Evolutionary conservation across 2,329 filamentous ascomycete species (phyloP).

Genomic region (Plectosphaerella plurivora): DNA sequence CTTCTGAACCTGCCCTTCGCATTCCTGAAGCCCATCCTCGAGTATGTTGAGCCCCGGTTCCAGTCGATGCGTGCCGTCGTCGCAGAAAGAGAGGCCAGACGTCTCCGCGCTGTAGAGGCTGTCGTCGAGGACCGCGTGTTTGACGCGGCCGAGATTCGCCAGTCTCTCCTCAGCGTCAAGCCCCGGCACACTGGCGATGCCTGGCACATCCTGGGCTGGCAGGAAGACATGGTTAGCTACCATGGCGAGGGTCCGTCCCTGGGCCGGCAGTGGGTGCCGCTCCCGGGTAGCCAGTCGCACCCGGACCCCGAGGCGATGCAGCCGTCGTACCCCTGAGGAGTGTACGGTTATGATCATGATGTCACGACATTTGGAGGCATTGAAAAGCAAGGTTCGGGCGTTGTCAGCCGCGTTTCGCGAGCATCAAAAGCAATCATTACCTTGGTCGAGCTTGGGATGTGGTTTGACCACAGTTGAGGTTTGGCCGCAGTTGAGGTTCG

Average conservation of each 20-base stretch:
- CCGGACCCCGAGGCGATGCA: neutral
- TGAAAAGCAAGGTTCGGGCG: conserved; percentile 2
- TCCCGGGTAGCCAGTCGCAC: conserved; percentile 9
- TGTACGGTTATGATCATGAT: neutral
- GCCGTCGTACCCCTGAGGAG: conserved; percentile 12
- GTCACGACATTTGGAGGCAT: conserved; percentile 12
- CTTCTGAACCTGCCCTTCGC: conserved; percentile 67
- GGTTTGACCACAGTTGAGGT: no score
- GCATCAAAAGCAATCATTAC: no score
- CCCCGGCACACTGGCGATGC: conserved; percentile 30
- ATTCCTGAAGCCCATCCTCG: conserved; percentile 61
- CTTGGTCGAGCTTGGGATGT: no score
- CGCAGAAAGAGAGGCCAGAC: conserved; percentile 53
- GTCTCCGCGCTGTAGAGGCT: conserved; percentile 39
- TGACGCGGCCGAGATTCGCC: conserved; percentile 27
- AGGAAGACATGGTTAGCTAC: conserved; percentile 34
- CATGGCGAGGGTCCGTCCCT: conserved; percentile 37
- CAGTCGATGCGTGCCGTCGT: conserved; percentile 46
- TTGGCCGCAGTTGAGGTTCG: no score
- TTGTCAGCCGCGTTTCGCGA: no score
- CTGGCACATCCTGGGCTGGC: conserved; percentile 47
- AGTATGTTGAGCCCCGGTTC: conserved; percentile 45
- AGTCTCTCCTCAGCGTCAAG: conserved; percentile 29
- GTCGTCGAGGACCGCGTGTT: conserved; percentile 30
- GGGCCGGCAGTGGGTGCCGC: conserved; percentile 39